Evolutionary conservation across 2,329 filamentous ascomycete species (phyloP).

Genomic region (Incumbomyces delicatus): DNA sequence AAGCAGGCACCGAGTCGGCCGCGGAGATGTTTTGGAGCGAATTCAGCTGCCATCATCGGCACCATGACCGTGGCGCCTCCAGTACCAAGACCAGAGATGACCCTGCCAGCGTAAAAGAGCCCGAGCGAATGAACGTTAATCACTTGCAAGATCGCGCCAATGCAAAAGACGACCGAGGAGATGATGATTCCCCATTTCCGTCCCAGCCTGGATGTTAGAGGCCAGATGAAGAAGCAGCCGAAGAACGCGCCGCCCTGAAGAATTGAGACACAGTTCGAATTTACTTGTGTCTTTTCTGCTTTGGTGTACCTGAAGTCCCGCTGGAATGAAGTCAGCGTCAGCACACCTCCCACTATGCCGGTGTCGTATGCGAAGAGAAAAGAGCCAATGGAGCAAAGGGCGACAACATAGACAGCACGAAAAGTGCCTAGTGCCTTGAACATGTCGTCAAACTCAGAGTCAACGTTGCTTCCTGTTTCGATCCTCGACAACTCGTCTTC

Average conservation of each 20-base stretch:
- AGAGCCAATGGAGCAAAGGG: constrained; percentile 29
- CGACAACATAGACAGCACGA: constrained; percentile 28
- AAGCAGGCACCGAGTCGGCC: constrained; percentile 43
- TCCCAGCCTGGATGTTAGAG: constrained; percentile 38
- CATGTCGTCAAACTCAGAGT: constrained; percentile 19
- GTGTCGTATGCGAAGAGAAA: constrained; percentile 36
- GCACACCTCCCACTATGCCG: constrained; percentile 37
- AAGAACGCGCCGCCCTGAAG: constrained; percentile 46
- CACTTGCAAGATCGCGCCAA: constrained; percentile 34
- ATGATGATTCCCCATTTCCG: constrained; percentile 37
- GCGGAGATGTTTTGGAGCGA: constrained; percentile 34
- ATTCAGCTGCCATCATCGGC: constrained; percentile 37
- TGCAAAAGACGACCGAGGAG: constrained; percentile 32
- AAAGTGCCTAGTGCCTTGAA: constrained; percentile 27
- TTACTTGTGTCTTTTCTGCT: constrained; percentile 31
- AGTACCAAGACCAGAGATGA: constrained; percentile 40
- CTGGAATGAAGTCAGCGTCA: constrained; percentile 36
- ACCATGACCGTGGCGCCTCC: constrained; percentile 38
- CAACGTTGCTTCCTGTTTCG: background rate
- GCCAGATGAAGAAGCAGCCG: constrained; percentile 42
- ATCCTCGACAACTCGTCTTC: background rate
- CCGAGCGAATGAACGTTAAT: constrained; percentile 37
- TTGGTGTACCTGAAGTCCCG: constrained; percentile 34
- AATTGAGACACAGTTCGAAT: constrained; percentile 40
- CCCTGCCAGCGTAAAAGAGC: constrained; percentile 38